A percentile compares a stretch with the other conserved stretches of the same genome.
phyloP scores from a whole-genome alignment of 169 alveolate genomes.

The Sarcocystis neurona region DNA sequence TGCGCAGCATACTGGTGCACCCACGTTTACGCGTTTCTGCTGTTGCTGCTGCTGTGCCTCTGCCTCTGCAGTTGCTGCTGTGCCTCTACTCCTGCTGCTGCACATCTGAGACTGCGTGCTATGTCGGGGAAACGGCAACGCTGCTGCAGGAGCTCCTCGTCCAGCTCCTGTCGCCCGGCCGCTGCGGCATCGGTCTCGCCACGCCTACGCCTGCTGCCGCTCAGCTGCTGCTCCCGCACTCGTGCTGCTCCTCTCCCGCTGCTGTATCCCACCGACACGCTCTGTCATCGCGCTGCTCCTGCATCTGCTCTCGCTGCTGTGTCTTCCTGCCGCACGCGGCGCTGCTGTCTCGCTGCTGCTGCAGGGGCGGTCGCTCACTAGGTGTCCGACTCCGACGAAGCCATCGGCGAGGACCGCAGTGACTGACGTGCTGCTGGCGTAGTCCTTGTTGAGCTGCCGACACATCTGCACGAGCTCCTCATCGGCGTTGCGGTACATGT shows the following conservation, averaged over 20 bases:
- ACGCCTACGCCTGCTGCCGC: too few species aligned
- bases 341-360: neutral
- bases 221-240: neutral
- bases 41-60: too few species aligned
- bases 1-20: too few species aligned
- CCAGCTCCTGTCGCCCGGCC: too few species aligned
- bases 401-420: slow-evolving; percentile 75
- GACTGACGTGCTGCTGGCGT: slow-evolving; percentile 81
- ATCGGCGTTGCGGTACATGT: slow-evolving; percentile 74
- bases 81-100: too few species aligned
- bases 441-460: slow-evolving; percentile 69
- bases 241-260: neutral
- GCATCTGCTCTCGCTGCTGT: neutral
- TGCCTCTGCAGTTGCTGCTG: too few species aligned
- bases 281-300: neutral
- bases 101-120: too few species aligned
- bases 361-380: slow-evolving; percentile 71
- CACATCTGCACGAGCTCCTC: slow-evolving; percentile 72
- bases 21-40: too few species aligned
- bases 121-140: too few species aligned
- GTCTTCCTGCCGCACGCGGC: neutral
- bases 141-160: too few species aligned
- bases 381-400: slow-evolving; percentile 75
- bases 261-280: neutral
- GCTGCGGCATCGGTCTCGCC: too few species aligned